A percentile compares a stretch with the other conserved stretches of the same genome.
Evolutionary conservation across 2,329 filamentous ascomycete species (phyloP).

Genomic region (Geoglossum cookeanum): DNA sequence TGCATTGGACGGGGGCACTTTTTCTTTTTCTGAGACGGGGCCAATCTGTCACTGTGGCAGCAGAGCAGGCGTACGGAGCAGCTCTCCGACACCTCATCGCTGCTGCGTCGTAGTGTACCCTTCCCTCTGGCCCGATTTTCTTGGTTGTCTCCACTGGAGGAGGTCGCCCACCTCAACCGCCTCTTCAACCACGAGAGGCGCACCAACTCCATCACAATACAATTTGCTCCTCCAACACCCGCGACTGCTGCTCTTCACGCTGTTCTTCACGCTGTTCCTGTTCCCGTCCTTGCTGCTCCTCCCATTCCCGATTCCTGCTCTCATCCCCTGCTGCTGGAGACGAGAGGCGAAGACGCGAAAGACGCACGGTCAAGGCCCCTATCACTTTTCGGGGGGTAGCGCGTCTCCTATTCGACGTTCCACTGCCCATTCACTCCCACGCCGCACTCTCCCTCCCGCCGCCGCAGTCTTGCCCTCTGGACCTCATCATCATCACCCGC

Average conservation of each 20-base stretch:
- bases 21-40: not conserved
- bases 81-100: not conserved
- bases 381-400: not conserved
- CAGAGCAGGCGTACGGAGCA: not conserved
- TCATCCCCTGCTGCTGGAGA: not conserved
- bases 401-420: slow-evolving; percentile 1
- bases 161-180: not conserved
- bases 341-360: not conserved
- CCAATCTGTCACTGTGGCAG: not conserved
- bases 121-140: not conserved
- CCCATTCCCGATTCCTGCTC: not conserved
- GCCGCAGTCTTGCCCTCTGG: not conserved
- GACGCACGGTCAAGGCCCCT: not conserved
- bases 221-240: no score
- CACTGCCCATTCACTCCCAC: not conserved
- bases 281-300: not conserved
- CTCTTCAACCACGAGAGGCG: not conserved
- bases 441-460: not conserved
- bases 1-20: not conserved
- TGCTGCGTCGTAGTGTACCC: not conserved
- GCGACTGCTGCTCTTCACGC: not conserved
- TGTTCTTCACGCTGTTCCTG: not conserved
- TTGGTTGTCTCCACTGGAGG: not conserved
- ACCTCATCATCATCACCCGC: not conserved
- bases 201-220: not conserved